phyloP scores from a whole-genome alignment of 352 stramenopile species.

The Thalassiosira allenii region DNA sequence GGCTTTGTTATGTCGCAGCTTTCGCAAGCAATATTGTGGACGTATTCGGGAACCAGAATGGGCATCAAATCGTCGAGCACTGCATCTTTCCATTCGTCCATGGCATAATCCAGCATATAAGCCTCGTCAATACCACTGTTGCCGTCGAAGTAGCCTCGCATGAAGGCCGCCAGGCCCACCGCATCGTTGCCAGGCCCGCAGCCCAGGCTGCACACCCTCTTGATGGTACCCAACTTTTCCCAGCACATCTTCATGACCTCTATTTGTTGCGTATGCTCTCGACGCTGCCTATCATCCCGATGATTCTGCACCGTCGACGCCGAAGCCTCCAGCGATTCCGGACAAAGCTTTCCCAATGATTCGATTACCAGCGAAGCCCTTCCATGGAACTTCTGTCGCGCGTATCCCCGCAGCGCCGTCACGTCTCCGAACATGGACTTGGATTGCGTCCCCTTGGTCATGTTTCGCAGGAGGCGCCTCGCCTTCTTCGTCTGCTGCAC shows the following conservation, averaged over 20 bases:
- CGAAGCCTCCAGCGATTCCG: conserved; percentile 19
- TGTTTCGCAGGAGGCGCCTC: conserved; percentile 59
- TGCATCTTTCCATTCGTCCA: conserved; percentile 71
- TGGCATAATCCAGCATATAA: conserved; percentile 74
- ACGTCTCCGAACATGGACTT: conserved; percentile 74
- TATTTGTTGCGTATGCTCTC: conserved; percentile 9
- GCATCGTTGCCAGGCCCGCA: conserved; percentile 77
- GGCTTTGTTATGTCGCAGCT: conserved; percentile 66
- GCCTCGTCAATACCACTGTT: conserved; percentile 33
- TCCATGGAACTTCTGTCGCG: conserved; percentile 75
- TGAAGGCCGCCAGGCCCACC: conserved; percentile 64
- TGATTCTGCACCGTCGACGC: conserved; percentile 3
- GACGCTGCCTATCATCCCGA: background rate
- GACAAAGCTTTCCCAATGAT: conserved; percentile 61
- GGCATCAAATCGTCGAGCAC: conserved; percentile 64
- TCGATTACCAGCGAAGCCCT: conserved; percentile 66
- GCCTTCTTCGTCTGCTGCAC: conserved; percentile 54
- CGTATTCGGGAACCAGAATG: conserved; percentile 48
- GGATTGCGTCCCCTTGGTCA: conserved; percentile 81
- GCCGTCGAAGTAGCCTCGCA: conserved; percentile 26
- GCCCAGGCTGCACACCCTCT: conserved; percentile 67
- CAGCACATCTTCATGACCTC: conserved; percentile 45
- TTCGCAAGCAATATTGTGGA: conserved; percentile 40
- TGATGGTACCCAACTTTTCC: conserved; percentile 40
- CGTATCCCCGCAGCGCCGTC: conserved; percentile 73